Conservation (phyloP, 2,329 filamentous ascomycete genomes). For the Pseudonectria buxi region DNA sequence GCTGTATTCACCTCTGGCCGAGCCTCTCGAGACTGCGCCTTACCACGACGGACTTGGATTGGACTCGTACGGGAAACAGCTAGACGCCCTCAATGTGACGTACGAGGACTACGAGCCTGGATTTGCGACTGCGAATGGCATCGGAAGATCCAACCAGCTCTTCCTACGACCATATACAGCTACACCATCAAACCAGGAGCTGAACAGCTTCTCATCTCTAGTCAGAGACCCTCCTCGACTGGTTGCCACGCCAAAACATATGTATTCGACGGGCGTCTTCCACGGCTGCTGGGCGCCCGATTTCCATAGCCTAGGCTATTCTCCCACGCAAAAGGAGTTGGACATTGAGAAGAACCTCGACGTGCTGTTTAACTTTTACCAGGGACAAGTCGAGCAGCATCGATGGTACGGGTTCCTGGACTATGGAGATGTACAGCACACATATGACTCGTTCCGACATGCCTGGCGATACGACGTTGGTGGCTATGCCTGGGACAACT, state of each 20-base stretch:
- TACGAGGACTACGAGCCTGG: slow-evolving; percentile 55
- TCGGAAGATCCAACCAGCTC: slow-evolving; percentile 51
- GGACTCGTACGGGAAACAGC: slow-evolving; percentile 49
- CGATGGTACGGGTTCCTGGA: slow-evolving; percentile 59
- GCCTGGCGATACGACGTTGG: slow-evolving; percentile 57
- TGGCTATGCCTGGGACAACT: slow-evolving; percentile 60
- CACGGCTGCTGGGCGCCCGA: slow-evolving; percentile 11
- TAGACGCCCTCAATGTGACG: slow-evolving; percentile 54
- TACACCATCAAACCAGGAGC: slow-evolving; percentile 44
- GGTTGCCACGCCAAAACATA: slow-evolving; percentile 38
- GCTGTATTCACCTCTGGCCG: slow-evolving; percentile 51
- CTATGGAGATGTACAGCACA: slow-evolving; percentile 55
- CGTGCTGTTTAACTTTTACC: slow-evolving; percentile 49
- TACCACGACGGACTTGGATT: slow-evolving; percentile 52
- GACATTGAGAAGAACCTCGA: slow-evolving; percentile 46
- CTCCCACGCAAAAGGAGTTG: slow-evolving; percentile 20
- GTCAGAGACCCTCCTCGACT: slow-evolving; percentile 43
- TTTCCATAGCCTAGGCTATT: background rate
- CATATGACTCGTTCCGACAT: slow-evolving; percentile 52
- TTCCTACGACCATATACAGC: slow-evolving; percentile 35
- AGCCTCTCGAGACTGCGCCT: slow-evolving; percentile 48
- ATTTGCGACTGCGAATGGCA: slow-evolving; percentile 49
- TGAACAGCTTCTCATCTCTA: slow-evolving; percentile 26
- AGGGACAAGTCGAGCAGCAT: slow-evolving; percentile 46
- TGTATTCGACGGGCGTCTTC: slow-evolving; percentile 22